phyloP scores from a whole-genome alignment of 2,329 filamentous ascomycete genomes.

The Pyrenophora seminiperda region DNA sequence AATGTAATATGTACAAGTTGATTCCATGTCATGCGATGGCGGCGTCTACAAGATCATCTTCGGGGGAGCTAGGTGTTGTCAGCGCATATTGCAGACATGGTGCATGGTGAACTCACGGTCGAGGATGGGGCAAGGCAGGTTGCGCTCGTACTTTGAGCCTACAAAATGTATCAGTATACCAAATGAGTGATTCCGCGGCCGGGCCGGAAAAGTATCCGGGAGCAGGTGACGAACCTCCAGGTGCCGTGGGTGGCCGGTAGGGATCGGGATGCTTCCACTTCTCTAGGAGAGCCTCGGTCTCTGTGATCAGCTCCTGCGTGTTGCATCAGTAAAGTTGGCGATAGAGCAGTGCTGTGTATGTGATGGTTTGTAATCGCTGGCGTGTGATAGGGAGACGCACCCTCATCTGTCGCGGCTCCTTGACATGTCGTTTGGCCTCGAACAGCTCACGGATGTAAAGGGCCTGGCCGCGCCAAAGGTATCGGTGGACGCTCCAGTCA shows the following conservation, averaged over 20 bases:
- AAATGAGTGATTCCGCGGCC: conserved; percentile 23
- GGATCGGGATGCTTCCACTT: conserved; percentile 99
- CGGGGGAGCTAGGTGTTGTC: conserved; percentile 38
- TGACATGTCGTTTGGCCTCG: conserved; percentile 86
- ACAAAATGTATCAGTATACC: conserved; percentile 22
- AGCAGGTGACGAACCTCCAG: conserved; percentile 70
- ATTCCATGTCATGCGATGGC: conserved; percentile 8
- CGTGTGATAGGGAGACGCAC: conserved; percentile 57
- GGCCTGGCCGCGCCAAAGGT: conserved; percentile 93
- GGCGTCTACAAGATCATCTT: conserved; percentile 43
- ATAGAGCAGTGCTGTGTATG: background rate
- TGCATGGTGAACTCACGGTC: conserved; percentile 68
- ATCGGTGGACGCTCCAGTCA: conserved; percentile 92
- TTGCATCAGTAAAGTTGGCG: conserved; percentile 25
- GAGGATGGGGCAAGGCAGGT: conserved; percentile 78
- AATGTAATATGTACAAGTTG: conserved; percentile 20
- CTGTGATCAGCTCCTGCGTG: conserved; percentile 75
- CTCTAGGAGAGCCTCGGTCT: conserved; percentile 85
- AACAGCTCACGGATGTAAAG: conserved; percentile 95
- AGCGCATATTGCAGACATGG: conserved; percentile 13
- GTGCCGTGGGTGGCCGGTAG: conserved; percentile 85
- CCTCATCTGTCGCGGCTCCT: conserved; percentile 82
- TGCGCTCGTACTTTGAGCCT: conserved; percentile 97
- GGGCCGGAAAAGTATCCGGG: conserved; percentile 28
- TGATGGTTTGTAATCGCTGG: background rate